Evolutionary conservation across 805 yeast species (phyloP).

Genomic region (Metschnikowia corniflorae): DNA sequence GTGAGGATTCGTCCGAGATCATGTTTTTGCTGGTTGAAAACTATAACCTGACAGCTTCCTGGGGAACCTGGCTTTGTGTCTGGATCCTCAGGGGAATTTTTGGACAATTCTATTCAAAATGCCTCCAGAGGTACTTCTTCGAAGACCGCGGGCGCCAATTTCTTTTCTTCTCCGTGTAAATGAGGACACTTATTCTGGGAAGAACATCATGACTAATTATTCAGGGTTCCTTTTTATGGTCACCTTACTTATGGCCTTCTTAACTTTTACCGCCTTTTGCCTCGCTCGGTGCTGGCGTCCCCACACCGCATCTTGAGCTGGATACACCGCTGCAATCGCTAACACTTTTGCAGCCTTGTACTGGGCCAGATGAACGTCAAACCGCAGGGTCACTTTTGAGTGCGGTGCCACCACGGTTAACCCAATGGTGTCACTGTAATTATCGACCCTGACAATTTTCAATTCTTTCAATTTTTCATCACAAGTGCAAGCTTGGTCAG

Average conservation of each 20-base stretch:
- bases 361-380: constrained; percentile 35
- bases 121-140: constrained; percentile 28
- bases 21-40: constrained; percentile 99
- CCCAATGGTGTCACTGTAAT: constrained; percentile 46
- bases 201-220: not conserved
- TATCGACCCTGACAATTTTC: constrained; percentile 37
- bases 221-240: not conserved
- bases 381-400: constrained; percentile 40
- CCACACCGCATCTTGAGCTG: constrained; percentile 43
- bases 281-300: constrained; percentile 42
- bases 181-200: constrained; percentile 25
- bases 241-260: not conserved
- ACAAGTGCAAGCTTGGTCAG: no score
- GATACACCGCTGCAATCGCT: constrained; percentile 28
- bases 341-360: constrained; percentile 21
- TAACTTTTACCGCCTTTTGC: constrained; percentile 35
- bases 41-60: constrained; percentile 93
- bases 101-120: constrained; percentile 41
- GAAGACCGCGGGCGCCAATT: constrained; percentile 18
- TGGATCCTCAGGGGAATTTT: constrained; percentile 66
- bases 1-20: constrained; percentile 99
- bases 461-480: no score
- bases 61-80: constrained; percentile 38
- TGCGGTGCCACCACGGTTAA: constrained; percentile 41
- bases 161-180: constrained; percentile 20